A percentile compares a stretch with the other conserved stretches of the same genome.
These are phyloP conservation scores for Lophiotrema nucula DNA, from an alignment of 495 filamentous ascomycete genomes.

Conservation along the genomic window DNA sequence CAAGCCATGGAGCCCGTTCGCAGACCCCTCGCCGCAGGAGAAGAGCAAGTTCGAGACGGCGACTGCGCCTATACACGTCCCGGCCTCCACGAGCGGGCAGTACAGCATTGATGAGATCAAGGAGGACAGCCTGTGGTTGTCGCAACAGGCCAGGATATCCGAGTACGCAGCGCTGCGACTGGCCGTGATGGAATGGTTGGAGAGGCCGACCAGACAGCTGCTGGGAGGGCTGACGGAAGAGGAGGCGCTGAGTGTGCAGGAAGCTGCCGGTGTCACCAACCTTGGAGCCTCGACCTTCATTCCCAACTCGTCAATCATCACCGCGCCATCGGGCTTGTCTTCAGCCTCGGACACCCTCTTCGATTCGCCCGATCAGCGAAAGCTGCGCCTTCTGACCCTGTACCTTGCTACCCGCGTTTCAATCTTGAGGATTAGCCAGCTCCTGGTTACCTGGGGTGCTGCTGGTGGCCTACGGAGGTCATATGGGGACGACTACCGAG, in stretches of 20 bases:
- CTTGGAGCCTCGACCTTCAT: constrained; percentile 52
- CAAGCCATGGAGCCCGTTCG: constrained; percentile 62
- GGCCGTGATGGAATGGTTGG: constrained; percentile 79
- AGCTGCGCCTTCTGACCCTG: constrained; percentile 59
- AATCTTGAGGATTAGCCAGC: constrained; percentile 50
- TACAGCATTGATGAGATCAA: constrained; percentile 82
- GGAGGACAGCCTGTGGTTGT: constrained; percentile 81
- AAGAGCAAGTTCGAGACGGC: constrained; percentile 79
- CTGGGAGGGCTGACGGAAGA: constrained; percentile 64
- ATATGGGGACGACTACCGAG: constrained; percentile 19
- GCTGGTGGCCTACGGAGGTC: constrained; percentile 9
- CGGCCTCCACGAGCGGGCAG: constrained; percentile 62
- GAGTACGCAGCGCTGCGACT: constrained; percentile 81
- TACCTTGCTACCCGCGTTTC: constrained; percentile 69
- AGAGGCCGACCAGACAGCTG: constrained; percentile 63
- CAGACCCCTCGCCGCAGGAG: constrained; percentile 54
- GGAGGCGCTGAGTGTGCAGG: constrained; percentile 64
- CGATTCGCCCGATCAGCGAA: constrained; percentile 55
- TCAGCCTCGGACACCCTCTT: constrained; percentile 46
- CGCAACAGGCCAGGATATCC: constrained; percentile 69
- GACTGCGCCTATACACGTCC: constrained; percentile 86
- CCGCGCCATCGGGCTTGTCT: constrained; percentile 37
- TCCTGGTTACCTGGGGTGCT: constrained; percentile 33
- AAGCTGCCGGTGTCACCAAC: constrained; percentile 60
- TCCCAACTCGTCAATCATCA: constrained; percentile 40